A percentile compares a stretch with the other conserved stretches of the same genome.
Evolutionary conservation across 495 filamentous ascomycete species (phyloP).

Genomic region (Thermochaetoides thermophila): DNA sequence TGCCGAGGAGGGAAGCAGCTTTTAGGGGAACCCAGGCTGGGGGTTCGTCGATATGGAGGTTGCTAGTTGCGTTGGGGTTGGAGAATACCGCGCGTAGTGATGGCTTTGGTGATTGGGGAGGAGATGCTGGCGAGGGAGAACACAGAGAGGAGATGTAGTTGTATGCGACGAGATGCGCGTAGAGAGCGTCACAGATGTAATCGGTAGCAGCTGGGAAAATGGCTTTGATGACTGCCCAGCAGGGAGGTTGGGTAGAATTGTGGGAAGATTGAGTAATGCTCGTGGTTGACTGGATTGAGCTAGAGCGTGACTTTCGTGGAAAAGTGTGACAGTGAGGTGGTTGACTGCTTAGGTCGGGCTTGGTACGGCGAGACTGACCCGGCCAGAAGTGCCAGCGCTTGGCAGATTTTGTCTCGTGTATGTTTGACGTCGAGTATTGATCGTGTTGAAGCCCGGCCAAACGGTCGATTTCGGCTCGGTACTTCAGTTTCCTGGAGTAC

Average conservation of each 20-base stretch:
- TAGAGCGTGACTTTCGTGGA: slow-evolving; percentile 1
- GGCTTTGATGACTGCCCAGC: slow-evolving; percentile 37
- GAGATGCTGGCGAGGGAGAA: slow-evolving; percentile 7
- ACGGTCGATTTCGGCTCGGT: slow-evolving; percentile 3
- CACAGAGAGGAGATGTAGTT: slow-evolving; percentile 41
- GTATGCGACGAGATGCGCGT: slow-evolving; percentile 46
- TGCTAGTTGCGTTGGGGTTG: too few relatives aligned
- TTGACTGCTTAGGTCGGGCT: slow-evolving; percentile 4
- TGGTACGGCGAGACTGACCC: slow-evolving; percentile 7
- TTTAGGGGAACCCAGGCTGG: too few relatives aligned
- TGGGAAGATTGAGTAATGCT: neutral
- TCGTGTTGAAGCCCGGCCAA: slow-evolving; percentile 3
- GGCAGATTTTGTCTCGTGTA: neutral
- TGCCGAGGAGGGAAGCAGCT: too few relatives aligned
- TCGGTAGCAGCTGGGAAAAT: slow-evolving; percentile 44
- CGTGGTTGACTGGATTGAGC: neutral
- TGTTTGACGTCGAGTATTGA: slow-evolving; percentile 9
- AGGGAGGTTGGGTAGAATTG: too few relatives aligned
- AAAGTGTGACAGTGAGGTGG: slow-evolving; percentile 2
- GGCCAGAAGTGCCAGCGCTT: slow-evolving; percentile 16
- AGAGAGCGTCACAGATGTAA: slow-evolving; percentile 45
- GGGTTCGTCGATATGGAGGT: too few relatives aligned
- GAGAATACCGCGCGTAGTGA: too few relatives aligned
- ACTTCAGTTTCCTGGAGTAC: slow-evolving; percentile 28
- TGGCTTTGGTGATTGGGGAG: slow-evolving; percentile 7